Evolutionary conservation across 73 alveolate genomes (phyloP).

Genomic region (Breviolum minutum): DNA sequence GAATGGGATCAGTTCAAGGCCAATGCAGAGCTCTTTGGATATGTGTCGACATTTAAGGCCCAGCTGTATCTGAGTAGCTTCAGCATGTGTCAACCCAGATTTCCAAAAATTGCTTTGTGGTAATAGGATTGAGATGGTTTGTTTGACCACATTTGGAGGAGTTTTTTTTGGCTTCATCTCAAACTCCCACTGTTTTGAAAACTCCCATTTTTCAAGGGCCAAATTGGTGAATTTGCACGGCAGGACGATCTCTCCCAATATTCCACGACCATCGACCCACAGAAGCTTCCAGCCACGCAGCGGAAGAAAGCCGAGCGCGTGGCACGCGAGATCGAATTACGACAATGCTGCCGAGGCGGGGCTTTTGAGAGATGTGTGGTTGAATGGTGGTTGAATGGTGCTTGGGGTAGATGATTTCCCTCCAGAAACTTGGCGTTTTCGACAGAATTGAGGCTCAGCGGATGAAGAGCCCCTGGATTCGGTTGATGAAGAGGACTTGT

Average conservation of each 20-base stretch:
- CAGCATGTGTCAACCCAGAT: background rate
- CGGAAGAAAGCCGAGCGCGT: constrained; percentile 74
- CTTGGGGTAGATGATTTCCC: too few species aligned
- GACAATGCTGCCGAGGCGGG: constrained; percentile 59
- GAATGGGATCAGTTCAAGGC: constrained; percentile 84
- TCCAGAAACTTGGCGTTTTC: too few species aligned
- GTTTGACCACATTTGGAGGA: background rate
- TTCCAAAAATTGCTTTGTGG: background rate
- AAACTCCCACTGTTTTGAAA: background rate
- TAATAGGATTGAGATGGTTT: background rate
- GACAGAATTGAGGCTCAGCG: background rate
- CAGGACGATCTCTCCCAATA: constrained; percentile 86
- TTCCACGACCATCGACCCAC: constrained; percentile 70
- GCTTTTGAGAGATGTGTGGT: background rate
- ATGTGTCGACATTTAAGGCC: constrained; percentile 73
- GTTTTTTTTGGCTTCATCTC: too few species aligned
- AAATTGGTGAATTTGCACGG: background rate
- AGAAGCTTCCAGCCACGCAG: background rate
- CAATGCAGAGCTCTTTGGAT: constrained; percentile 81
- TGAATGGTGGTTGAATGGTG: too few species aligned
- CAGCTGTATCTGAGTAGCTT: too few species aligned
- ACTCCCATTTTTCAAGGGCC: background rate
- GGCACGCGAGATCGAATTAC: constrained; percentile 62
- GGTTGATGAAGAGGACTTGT: constrained; percentile 33
- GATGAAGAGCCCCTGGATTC: constrained; percentile 24